Evolutionary conservation across 2,329 filamentous ascomycete species (phyloP), one percentile per base, ranked within the genome.

Genomic region (Berkeleyomyces basicola): DNA sequence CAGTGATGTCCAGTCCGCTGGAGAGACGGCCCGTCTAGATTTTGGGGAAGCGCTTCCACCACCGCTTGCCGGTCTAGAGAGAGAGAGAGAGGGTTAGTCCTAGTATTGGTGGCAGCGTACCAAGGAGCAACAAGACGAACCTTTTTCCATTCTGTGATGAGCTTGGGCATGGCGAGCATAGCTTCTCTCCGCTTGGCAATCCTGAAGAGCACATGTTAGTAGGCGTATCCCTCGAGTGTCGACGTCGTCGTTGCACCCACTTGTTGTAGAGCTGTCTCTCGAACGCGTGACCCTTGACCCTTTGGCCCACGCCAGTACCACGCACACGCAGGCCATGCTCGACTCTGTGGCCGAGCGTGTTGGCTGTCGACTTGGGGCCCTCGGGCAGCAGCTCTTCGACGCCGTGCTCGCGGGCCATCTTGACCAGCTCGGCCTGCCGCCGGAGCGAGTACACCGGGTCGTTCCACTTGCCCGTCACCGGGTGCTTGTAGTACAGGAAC

Each of bases 141-240:
- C 82, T 87, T 85, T 76, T 96, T 96, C 93, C 92, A 99, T 73
- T 87, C 80, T 74, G 87, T 83, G 72, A 99, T 88, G 77, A 97
- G 82, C 70, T 86, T 83, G 67, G 92, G 90, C 93, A 99, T 99
- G 65, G 86, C 85, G 77, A 95, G 74, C 89, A 97, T 96, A 65
- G 93, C 93, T 74, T 88, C 82, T 80, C 87, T 87, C 76, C 90
- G 85, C 77, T 88, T 84, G 73, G 96, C 90, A 81, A 97, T 82
- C 74, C 86, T 87, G 70, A 65, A 63, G n/a, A 44, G 7, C 23
- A 47, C 1, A 39, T 58, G 49, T 64, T 61, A 62, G 51, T 51
- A 37, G 36, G 7, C 39, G 55, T 33, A 40, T 43, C 7, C 37
- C n/a, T n/a, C 5, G 16, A n/a, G 7, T 31, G 49, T 31, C 36